Base-by-base conservation (phyloP, 2,329 filamentous ascomycete genomes). In the Colletotrichum lentis region DNA sequence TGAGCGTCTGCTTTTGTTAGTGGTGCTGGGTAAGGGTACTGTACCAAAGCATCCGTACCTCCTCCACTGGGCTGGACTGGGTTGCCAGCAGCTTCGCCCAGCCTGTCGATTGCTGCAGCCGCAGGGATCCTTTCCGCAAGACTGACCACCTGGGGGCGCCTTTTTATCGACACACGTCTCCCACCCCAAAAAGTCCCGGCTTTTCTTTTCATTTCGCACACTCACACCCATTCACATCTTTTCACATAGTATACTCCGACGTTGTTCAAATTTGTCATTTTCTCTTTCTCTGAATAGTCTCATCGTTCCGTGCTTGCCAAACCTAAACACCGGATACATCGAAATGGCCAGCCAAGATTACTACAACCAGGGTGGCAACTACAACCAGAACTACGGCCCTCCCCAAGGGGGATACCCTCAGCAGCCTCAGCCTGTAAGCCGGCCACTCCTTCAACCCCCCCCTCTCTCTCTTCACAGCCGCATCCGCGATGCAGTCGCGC, bases 261-360 rank as follows among this genome's bases (percentile, higher is more conserved):
- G 10, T 53, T 20, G 12, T 20, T 53, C 31, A 10, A 20, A 49
- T 12, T 27, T 8, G 18, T 20, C 43, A 18, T 35, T 27, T 35
- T 60, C 27, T 58, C 16, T 27, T 10, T 60, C n/a, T 58, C 27
- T 22, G 41, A 58, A 58, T 47, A 58, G 55, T 14, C 14, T 47
- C 27, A 37, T 24, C 12, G 18, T 46, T 46, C 20, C 35, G 14
- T 12, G 14, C 18, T 20, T 20, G 7, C 27, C 14, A n/a, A 37
- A 37, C 31, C 18, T n/a, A 53, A 53, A 37, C 27, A 12, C 20
- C 27, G 14, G 8, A 18, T 3, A 5, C 20, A 57, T 8, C 20
- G 73, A 46, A 67, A 81, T 81, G 80, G 78, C 80, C 57, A 79
- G 74, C 73, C 75, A 81, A 69, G 80, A 81, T 41, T 81, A 81